A percentile compares a stretch with the other conserved stretches of the same genome.
Evolutionary conservation across 306 rosid genomes (phyloP).

Genomic region (Inga oerstediana): DNA sequence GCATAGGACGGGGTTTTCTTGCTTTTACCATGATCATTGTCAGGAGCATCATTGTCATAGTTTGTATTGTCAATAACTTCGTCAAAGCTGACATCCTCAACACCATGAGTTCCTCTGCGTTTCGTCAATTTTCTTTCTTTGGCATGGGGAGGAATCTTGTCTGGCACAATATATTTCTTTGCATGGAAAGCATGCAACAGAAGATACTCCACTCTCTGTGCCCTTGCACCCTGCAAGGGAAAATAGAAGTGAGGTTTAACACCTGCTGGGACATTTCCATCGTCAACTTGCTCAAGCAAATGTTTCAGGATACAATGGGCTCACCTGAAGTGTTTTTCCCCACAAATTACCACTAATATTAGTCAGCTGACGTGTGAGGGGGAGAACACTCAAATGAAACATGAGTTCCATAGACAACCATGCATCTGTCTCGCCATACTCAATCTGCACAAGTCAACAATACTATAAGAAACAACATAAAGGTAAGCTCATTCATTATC

Average conservation of each 20-base stretch:
- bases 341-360: conserved; percentile 94
- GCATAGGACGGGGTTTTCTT: conserved; percentile 87
- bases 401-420: conserved; percentile 98
- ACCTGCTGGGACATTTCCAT: conserved; percentile 6
- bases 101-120: conserved; percentile 53
- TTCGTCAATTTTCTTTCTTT: conserved; percentile 68
- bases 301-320: not conserved
- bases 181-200: conserved; percentile 95
- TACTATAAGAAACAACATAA: conserved; percentile 32
- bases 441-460: conserved; percentile 67
- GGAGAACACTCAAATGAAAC: conserved; percentile 96
- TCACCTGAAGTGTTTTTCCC: conserved; percentile 97
- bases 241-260: conserved; percentile 28
- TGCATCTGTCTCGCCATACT: conserved; percentile 94
- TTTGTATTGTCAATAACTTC: conserved; percentile 51
- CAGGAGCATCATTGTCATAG: conserved; percentile 55
- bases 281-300: conserved; percentile 32
- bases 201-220: conserved; percentile 96
- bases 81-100: conserved; percentile 53
- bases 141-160: conserved; percentile 60
- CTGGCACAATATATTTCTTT: conserved; percentile 86
- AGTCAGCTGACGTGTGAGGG: conserved; percentile 96
- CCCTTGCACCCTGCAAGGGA: conserved; percentile 92
- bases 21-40: conserved; percentile 63
- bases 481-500: conserved; percentile 13